phyloP scores from a whole-genome alignment of 129 eudicot genomes.

The Flaveria brownii region DNA sequence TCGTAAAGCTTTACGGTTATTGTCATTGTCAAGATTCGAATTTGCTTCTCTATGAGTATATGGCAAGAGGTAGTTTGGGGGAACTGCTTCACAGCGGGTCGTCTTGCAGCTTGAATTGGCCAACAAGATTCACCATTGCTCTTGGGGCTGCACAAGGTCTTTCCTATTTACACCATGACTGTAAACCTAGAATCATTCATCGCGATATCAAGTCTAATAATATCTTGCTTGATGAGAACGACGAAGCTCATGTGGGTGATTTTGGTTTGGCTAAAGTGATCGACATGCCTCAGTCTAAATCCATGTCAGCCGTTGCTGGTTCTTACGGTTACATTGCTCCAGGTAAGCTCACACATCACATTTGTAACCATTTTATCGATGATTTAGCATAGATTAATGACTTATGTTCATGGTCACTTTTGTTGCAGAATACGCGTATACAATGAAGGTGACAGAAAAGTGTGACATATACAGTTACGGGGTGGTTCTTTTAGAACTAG shows the following conservation, averaged over 20 bases:
- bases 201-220: slow-evolving; percentile 95
- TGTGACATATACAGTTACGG: slow-evolving; percentile 96
- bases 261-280: slow-evolving; percentile 97
- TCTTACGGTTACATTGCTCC: slow-evolving; percentile 99
- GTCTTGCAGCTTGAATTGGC: slow-evolving; percentile 68
- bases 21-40: slow-evolving; percentile 91
- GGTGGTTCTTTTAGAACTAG: slow-evolving; percentile 82
- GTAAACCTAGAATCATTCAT: slow-evolving; percentile 91
- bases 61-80: slow-evolving; percentile 93
- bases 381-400: neutral
- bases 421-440: slow-evolving; percentile 89
- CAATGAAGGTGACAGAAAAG: slow-evolving; percentile 96
- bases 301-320: slow-evolving; percentile 99
- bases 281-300: slow-evolving; percentile 96
- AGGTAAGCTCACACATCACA: slow-evolving; percentile 44
- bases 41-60: slow-evolving; percentile 81
- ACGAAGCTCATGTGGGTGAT: slow-evolving; percentile 98
- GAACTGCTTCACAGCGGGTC: slow-evolving; percentile 69
- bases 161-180: slow-evolving; percentile 89
- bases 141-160: slow-evolving; percentile 98
- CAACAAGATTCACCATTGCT: slow-evolving; percentile 69
- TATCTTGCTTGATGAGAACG: slow-evolving; percentile 80
- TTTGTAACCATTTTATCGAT: neutral
- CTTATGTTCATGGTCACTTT: neutral
- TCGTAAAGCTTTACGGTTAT: slow-evolving; percentile 86